Conservation (phyloP, 768 basidiomycete species). For the Phaeotremella fagi region DNA sequence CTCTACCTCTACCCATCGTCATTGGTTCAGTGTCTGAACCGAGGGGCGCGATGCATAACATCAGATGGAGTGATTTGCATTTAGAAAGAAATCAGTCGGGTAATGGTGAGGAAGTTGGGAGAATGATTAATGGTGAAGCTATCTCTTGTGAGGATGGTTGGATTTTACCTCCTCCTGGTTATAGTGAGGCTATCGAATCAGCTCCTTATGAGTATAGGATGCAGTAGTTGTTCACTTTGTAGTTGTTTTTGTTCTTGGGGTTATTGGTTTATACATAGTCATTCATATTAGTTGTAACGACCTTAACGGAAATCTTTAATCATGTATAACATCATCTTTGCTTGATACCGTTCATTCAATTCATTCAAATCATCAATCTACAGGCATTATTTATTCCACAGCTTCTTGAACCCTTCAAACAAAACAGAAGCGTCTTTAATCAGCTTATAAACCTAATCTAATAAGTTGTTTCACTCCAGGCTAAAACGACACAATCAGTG, state of each 20-base stretch:
- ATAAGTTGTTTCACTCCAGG: slow-evolving; percentile 85
- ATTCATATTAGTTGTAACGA: no score
- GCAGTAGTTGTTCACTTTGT: neutral
- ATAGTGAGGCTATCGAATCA: slow-evolving; percentile 25
- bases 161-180: slow-evolving; percentile 39
- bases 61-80: slow-evolving; percentile 33
- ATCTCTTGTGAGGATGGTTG: slow-evolving; percentile 36
- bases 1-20: slow-evolving; percentile 31
- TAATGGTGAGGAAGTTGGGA: slow-evolving; percentile 22
- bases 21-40: slow-evolving; percentile 41
- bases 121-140: slow-evolving; percentile 35
- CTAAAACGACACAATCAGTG: slow-evolving; percentile 66
- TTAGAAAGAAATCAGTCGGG: slow-evolving; percentile 12
- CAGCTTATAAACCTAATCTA: slow-evolving; percentile 26
- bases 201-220: slow-evolving; percentile 24
- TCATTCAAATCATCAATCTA: neutral
- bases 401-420: neutral
- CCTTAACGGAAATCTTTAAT: no score
- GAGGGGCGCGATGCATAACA: slow-evolving; percentile 27
- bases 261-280: no score
- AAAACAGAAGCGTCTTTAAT: neutral
- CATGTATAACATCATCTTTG: no score
- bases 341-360: neutral
- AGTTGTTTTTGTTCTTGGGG: neutral
- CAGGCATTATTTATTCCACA: neutral